Conservation (phyloP, 83 land plant genomes). For the Picea mariana region DNA sequence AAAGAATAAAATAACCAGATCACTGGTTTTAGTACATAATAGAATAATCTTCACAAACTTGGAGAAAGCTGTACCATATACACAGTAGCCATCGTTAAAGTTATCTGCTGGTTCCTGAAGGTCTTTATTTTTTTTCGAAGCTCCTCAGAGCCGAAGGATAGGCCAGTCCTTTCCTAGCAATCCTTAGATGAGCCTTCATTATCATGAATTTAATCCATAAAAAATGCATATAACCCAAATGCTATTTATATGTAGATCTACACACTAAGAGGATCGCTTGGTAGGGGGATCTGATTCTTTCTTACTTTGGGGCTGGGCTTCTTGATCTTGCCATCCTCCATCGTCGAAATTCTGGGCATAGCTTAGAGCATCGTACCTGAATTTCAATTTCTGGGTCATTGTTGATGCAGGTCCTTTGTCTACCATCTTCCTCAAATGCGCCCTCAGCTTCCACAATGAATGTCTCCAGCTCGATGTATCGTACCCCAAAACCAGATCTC, state of each 20-base stretch:
- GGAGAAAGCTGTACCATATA: no score
- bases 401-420: constrained; percentile 7
- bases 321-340: constrained; percentile 6
- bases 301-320: neutral
- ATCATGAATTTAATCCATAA: no score
- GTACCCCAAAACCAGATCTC: constrained; percentile 35
- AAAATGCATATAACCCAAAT: no score
- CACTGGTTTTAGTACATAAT: no score
- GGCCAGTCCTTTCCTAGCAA: no score
- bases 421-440: constrained; percentile 35
- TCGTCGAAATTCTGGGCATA: constrained; percentile 39
- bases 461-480: constrained; percentile 45
- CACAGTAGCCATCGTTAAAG: no score
- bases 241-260: neutral
- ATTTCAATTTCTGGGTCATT: neutral
- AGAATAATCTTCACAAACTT: no score
- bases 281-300: neutral
- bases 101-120: no score
- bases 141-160: no score
- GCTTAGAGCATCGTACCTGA: constrained; percentile 30
- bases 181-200: no score
- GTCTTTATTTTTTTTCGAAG: no score
- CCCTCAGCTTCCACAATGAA: constrained; percentile 38
- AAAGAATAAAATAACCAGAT: no score
- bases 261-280: neutral